Percentiles rank a stretch among this genome's conserved stretches.
These are phyloP conservation scores for Styphnolobium japonicum DNA, from an alignment of 306 rosid species.

Conservation along the genomic window DNA sequence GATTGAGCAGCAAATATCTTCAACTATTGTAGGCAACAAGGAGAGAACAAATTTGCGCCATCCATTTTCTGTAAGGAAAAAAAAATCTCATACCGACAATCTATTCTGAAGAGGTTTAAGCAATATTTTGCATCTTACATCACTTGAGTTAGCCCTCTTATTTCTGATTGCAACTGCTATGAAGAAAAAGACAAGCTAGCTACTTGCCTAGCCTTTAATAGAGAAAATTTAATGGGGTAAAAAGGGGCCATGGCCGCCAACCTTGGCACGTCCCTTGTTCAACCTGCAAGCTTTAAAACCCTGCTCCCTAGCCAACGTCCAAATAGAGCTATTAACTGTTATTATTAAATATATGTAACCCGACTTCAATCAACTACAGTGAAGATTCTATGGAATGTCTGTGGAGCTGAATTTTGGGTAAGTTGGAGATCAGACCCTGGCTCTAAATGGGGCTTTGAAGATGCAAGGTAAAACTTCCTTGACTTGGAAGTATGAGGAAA, in stretches of 20 bases:
- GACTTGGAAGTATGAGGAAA: neutral
- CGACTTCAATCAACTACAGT: neutral
- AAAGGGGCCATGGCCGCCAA: slow-evolving; percentile 1
- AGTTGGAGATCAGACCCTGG: neutral
- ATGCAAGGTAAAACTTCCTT: neutral
- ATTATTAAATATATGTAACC: slow-evolving; percentile 1
- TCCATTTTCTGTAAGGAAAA: neutral
- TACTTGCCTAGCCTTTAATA: slow-evolving; percentile 36
- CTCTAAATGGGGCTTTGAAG: neutral
- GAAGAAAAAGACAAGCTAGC: slow-evolving; percentile 34
- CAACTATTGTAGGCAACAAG: neutral
- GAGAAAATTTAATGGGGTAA: slow-evolving; percentile 17
- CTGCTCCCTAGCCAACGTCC: slow-evolving; percentile 34
- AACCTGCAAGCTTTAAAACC: slow-evolving; percentile 7
- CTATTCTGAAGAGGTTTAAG: neutral
- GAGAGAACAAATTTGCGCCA: neutral
- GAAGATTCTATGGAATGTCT: neutral
- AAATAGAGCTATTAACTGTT: slow-evolving; percentile 18
- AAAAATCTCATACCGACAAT: neutral
- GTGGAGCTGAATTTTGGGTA: neutral
- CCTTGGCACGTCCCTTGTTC: neutral
- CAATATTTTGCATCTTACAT: neutral
- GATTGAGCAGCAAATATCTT: neutral
- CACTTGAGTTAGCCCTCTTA: neutral
- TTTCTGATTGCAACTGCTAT: slow-evolving; percentile 1